Conservation (phyloP, 495 filamentous ascomycete species). For the Umbilicaria muhlenbergii region DNA sequence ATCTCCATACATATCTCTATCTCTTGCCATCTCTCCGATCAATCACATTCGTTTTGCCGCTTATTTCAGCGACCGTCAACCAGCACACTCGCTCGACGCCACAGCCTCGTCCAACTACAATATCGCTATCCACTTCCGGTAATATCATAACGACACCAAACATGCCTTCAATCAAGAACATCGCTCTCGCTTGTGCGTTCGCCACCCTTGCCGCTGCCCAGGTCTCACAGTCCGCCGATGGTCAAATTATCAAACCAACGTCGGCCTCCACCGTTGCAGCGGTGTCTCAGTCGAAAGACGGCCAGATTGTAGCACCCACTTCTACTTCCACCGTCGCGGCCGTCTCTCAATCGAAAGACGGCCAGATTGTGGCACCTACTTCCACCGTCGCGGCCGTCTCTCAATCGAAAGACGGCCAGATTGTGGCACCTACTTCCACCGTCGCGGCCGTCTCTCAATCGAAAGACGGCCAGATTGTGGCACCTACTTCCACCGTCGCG, state of each 20-base stretch:
- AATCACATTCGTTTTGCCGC: no score
- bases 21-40: no score
- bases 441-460: constrained; percentile 13
- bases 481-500: constrained; percentile 12
- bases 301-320: constrained; percentile 2
- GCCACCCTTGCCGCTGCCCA: constrained; percentile 3
- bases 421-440: constrained; percentile 17
- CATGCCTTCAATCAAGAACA: constrained; percentile 11
- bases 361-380: constrained; percentile 28
- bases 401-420: constrained; percentile 36
- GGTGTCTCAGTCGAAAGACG: constrained; percentile 13
- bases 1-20: no score
- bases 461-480: constrained; percentile 12
- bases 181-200: constrained; percentile 11
- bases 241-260: constrained; percentile 13
- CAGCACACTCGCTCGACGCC: no score
- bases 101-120: no score
- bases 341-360: constrained; percentile 30
- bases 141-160: not conserved
- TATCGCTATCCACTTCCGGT: no score
- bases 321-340: constrained; percentile 11
- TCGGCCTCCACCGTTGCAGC: constrained; percentile 1
- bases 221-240: constrained; percentile 13
- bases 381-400: constrained; percentile 16
- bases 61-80: no score